These are phyloP conservation scores for Cystofilobasidium macerans DNA, from an alignment of 768 basidiomycete genomes.

Conservation along the genomic window DNA sequence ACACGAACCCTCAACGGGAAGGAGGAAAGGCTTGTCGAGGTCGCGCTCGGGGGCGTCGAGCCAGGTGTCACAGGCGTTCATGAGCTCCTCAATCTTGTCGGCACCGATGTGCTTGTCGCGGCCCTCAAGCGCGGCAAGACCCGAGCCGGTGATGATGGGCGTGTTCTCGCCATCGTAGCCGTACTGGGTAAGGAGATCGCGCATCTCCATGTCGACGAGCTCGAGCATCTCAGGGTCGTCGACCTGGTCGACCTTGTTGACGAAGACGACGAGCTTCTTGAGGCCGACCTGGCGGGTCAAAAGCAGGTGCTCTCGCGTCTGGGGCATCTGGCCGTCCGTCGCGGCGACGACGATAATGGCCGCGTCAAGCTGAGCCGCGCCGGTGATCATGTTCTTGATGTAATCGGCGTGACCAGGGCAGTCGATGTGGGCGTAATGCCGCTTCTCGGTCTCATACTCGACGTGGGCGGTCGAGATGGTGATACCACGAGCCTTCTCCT, in stretches of 20 bases:
- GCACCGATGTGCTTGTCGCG: slow-evolving; percentile 67
- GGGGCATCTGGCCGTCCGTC: slow-evolving; percentile 98
- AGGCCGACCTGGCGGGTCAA: slow-evolving; percentile 97
- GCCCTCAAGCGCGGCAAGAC: slow-evolving; percentile 85
- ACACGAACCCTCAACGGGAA: slow-evolving; percentile 75
- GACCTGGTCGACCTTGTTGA: slow-evolving; percentile 98
- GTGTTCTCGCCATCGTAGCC: slow-evolving; percentile 95
- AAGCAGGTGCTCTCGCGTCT: slow-evolving; percentile 94
- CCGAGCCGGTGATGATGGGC: slow-evolving; percentile 96
- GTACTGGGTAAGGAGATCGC: slow-evolving; percentile 80
- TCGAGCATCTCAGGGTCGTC: slow-evolving; percentile 96
- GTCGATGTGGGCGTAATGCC: slow-evolving; percentile 97
- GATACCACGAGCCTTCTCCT: slow-evolving; percentile 98
- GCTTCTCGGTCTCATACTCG: slow-evolving; percentile 81
- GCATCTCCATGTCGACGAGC: slow-evolving; percentile 99
- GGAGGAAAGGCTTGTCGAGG: slow-evolving; percentile 92
- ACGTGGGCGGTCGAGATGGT: slow-evolving; percentile 98
- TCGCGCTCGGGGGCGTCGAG: slow-evolving; percentile 91
- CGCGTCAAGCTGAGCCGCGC: slow-evolving; percentile 89
- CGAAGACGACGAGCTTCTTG: slow-evolving; percentile 94
- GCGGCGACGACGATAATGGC: slow-evolving; percentile 70
- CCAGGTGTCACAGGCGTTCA: slow-evolving; percentile 84
- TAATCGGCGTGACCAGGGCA: slow-evolving; percentile 77
- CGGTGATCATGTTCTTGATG: slow-evolving; percentile 82
- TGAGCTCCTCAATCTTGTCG: slow-evolving; percentile 66